A percentile compares a stretch with the other conserved stretches of the same genome.
Evolutionary conservation across 192 early-diverging fungal species (phyloP).

Genomic region (Paraglomus brasilianum): DNA sequence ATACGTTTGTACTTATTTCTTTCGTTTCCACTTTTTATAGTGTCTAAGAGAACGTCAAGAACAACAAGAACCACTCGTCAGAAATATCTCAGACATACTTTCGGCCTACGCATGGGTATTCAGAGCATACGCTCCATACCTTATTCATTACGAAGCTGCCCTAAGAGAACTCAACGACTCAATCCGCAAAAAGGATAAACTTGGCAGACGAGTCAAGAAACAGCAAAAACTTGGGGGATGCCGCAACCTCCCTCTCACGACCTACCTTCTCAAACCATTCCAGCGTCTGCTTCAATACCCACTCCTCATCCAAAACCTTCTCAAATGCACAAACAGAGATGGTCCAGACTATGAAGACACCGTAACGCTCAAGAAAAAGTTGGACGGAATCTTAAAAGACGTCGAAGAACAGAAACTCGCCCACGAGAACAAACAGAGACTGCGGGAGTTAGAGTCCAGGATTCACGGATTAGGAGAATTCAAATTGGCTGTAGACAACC

Average conservation of each 20-base stretch:
- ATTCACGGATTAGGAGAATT: slow-evolving; percentile 31
- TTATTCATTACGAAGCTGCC: slow-evolving; percentile 58
- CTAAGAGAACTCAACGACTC: slow-evolving; percentile 48
- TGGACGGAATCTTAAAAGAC: slow-evolving; percentile 30
- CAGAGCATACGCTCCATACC: slow-evolving; percentile 50
- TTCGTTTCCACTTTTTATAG: background rate
- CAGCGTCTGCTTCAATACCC: slow-evolving; percentile 65
- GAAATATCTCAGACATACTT: slow-evolving; percentile 53
- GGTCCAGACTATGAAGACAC: slow-evolving; percentile 35
- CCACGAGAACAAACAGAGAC: slow-evolving; percentile 33
- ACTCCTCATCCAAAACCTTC: slow-evolving; percentile 53
- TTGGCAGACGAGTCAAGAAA: slow-evolving; percentile 49
- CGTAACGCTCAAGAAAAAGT: slow-evolving; percentile 29
- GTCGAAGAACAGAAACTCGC: slow-evolving; percentile 34
- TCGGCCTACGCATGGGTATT: slow-evolving; percentile 48
- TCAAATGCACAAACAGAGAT: slow-evolving; percentile 39
- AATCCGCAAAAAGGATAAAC: slow-evolving; percentile 45
- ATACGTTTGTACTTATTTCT: background rate
- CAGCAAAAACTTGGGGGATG: slow-evolving; percentile 50
- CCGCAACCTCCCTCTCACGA: slow-evolving; percentile 52
- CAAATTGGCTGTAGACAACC: slow-evolving; percentile 22
- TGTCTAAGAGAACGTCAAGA: slow-evolving; percentile 55
- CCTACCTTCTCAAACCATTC: slow-evolving; percentile 57
- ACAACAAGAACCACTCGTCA: slow-evolving; percentile 51
- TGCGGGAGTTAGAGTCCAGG: slow-evolving; percentile 29